A percentile compares a stretch with the other conserved stretches of the same genome.
Conservation (phyloP, 1,139 yeast species). For the Saccharomyces hybrid region DNA sequence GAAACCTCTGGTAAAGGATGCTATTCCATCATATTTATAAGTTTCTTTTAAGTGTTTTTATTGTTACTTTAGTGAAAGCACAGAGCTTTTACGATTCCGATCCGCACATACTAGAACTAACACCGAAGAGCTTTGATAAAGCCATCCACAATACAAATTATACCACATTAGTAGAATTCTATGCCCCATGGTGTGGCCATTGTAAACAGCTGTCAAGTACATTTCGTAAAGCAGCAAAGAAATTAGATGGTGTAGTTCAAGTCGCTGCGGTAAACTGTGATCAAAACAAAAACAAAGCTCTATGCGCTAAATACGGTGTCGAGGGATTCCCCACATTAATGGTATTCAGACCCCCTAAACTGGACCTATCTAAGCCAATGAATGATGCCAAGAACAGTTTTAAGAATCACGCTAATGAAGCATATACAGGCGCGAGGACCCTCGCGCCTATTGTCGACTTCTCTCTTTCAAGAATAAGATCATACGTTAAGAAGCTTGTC, state of each 20-base stretch:
- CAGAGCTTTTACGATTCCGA: slow-evolving; percentile 39
- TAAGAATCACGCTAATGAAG: slow-evolving; percentile 50
- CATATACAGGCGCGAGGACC: slow-evolving; percentile 62
- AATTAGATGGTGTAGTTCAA: slow-evolving; percentile 45
- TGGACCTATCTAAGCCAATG: slow-evolving; percentile 26
- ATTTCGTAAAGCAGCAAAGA: slow-evolving; percentile 56
- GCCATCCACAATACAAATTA: slow-evolving; percentile 64
- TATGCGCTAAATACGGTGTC: slow-evolving; percentile 63
- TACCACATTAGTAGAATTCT: slow-evolving; percentile 80
- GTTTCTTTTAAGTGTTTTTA: neutral
- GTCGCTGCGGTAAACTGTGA: slow-evolving; percentile 91
- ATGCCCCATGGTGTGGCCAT: slow-evolving; percentile 97
- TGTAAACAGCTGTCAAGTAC: slow-evolving; percentile 54
- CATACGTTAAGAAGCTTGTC: slow-evolving; percentile 54
- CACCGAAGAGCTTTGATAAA: slow-evolving; percentile 51
- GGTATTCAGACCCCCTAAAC: slow-evolving; percentile 77
- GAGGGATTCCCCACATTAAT: slow-evolving; percentile 77
- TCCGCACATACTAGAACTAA: slow-evolving; percentile 50
- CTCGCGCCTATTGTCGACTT: slow-evolving; percentile 51
- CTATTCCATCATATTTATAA: neutral
- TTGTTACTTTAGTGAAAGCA: slow-evolving; percentile 8
- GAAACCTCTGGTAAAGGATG: neutral
- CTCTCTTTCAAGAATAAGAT: slow-evolving; percentile 57
- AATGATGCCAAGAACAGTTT: slow-evolving; percentile 13
- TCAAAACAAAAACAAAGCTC: slow-evolving; percentile 49